phyloP scores from a whole-genome alignment of 306 rosid species.

The Elaeagnus macrophylla region DNA sequence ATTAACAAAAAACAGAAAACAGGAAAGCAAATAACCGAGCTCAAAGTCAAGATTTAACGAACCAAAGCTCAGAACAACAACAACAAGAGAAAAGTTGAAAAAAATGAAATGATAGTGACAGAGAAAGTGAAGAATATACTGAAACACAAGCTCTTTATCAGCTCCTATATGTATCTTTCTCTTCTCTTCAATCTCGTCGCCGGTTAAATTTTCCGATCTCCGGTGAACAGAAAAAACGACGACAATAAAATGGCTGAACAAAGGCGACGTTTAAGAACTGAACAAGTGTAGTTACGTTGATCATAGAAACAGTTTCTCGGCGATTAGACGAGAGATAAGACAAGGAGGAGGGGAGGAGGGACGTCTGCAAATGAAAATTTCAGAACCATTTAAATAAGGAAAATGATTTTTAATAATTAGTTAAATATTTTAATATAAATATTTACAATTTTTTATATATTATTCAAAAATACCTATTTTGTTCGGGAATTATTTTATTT shows the following conservation, averaged over 20 bases:
- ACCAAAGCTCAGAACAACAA: not conserved
- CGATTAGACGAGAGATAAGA: not conserved
- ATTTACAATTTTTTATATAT: no score
- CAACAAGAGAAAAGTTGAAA: not conserved
- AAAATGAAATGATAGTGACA: constrained; percentile 11
- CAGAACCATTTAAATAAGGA: no score
- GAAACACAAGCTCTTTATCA: constrained; percentile 10
- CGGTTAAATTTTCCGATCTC: not conserved
- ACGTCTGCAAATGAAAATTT: constrained; percentile 16
- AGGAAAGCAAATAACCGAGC: constrained; percentile 24
- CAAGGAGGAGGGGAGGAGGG: not conserved
- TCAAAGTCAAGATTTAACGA: constrained; percentile 7
- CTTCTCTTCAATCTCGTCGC: not conserved
- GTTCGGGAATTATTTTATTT: no score
- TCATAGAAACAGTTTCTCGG: not conserved
- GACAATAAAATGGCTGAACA: constrained; percentile 3
- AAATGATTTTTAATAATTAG: no score
- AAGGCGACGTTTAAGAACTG: not conserved
- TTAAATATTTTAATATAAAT: no score
- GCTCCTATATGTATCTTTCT: not conserved
- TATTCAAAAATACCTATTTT: no score
- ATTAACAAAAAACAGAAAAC: constrained; percentile 2
- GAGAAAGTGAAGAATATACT: constrained; percentile 1
- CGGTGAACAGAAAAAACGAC: constrained; percentile 19
- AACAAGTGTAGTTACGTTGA: no score